A percentile compares a stretch with the other conserved stretches of the same genome.
Evolutionary conservation across 2,329 filamentous ascomycete genomes (phyloP).

Genomic region (Aspergillus novofumigatus): DNA sequence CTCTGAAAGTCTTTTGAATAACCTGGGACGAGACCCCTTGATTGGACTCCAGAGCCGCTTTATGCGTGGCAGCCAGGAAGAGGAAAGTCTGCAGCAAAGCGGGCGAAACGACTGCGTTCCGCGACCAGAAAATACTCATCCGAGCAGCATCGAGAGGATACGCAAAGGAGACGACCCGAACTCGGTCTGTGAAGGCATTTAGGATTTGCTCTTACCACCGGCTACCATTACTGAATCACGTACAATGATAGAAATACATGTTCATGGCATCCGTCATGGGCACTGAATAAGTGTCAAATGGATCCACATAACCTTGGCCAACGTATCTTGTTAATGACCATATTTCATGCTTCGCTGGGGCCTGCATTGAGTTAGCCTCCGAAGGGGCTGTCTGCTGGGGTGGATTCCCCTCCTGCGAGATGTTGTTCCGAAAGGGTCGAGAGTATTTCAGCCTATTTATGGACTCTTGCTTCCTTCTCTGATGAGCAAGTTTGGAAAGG

Average conservation of each 20-base stretch:
- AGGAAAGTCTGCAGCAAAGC: not conserved
- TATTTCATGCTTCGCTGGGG: not conserved
- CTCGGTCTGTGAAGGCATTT: not conserved
- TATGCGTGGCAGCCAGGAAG: slow-evolving; percentile 1
- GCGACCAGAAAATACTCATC: not conserved
- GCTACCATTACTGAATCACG: not conserved
- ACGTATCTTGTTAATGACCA: not conserved
- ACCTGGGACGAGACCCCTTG: not conserved
- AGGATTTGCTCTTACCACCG: not conserved
- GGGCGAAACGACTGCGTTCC: not conserved
- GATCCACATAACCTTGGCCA: slow-evolving; percentile 3
- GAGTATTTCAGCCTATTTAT: not conserved
- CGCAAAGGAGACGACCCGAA: not conserved
- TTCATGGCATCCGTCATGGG: slow-evolving; percentile 1
- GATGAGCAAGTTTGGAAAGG: not conserved
- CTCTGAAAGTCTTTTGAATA: not conserved
- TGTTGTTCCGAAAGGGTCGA: not conserved
- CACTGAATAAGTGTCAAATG: not conserved
- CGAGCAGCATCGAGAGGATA: slow-evolving; percentile 1
- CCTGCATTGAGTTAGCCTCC: not conserved
- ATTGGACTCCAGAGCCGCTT: not conserved
- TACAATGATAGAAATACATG: slow-evolving; percentile 4
- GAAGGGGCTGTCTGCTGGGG: not conserved
- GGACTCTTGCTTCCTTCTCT: not conserved
- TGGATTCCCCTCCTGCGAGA: not conserved